Evolutionary conservation across 805 yeast genomes (phyloP), one percentile per base, ranked within the genome.

Genomic region (Lachancea dasiensis): DNA sequence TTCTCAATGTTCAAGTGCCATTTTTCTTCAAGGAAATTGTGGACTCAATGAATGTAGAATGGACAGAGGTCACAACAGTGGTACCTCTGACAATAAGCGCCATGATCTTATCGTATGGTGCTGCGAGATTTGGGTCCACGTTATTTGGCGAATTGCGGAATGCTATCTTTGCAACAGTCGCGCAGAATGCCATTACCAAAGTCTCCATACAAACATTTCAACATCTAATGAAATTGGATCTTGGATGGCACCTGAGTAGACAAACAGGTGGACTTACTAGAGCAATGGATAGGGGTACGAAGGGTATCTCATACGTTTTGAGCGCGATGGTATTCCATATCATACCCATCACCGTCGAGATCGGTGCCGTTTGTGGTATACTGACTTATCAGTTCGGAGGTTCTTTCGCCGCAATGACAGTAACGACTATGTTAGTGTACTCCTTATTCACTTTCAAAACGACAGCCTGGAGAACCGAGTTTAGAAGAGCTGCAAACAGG

Each of bases 301-400:
- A 92, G 52, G 98, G 98, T 66, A 90, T 92, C 38, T 81, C 94
- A 9, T 89, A 84, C 51, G 97, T 92, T 4, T 67, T 92, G 32
- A 78, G 85, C 25, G 95, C 97, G 2, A 85, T 90, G 95, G 95
- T 92, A n/a, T 90, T 92, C 67, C 97, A 92, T 58, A 89, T 92
- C 25, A 68, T 90, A 23, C 98, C 98, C 6, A 83, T 90, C 27
- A 72, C 94, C 3, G 83, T 92, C 56, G 98, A 92, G 59, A 92
- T 92, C 37, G 73, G 84, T 3, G 81, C 92, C 39, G 98, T 92
- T 9, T 85, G 96, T 57, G 95, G 97, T 40, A 83, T 92, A 30
- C 67, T 92, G 48, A 86, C 96, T 11, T 90, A 89, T 59, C 90
- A 90, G 58, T 92, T 86, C 57, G 98, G 98, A 18, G 61, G 75